Evolutionary conservation across 176 grass and related monocot species (phyloP).

Genomic region (Pharus latifolius): DNA sequence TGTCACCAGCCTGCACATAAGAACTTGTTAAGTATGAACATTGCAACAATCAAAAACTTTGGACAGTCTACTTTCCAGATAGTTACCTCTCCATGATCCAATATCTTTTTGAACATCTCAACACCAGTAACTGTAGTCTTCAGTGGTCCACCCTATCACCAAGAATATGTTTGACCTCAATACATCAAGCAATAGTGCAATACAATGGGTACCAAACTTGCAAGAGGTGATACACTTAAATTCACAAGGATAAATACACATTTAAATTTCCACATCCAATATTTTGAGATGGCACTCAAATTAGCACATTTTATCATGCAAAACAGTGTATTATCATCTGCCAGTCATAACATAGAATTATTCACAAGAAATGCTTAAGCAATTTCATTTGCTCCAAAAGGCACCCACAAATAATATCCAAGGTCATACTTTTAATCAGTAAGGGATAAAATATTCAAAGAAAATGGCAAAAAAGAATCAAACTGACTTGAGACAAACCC

Average conservation of each 20-base stretch:
- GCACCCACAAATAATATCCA: not conserved
- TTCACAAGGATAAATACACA: not conserved
- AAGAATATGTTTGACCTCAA: not conserved
- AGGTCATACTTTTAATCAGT: not conserved
- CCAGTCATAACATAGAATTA: not conserved
- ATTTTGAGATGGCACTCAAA: not conserved
- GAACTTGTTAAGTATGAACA: not conserved
- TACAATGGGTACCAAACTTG: not conserved
- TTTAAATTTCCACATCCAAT: not conserved
- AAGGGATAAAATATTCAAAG: not conserved
- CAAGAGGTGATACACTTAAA: not conserved
- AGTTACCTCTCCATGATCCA: constrained; percentile 90
- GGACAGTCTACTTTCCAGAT: not conserved
- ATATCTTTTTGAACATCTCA: constrained; percentile 99
- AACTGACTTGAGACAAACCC: constrained; percentile 62
- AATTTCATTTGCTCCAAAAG: not conserved
- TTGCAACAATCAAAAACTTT: not conserved
- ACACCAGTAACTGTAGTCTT: constrained; percentile 98
- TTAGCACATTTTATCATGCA: not conserved
- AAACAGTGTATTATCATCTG: not conserved
- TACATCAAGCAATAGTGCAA: not conserved
- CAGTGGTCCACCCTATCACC: constrained; percentile 54
- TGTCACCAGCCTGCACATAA: constrained; percentile 70
- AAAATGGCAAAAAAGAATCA: not conserved
- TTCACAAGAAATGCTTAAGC: no score